phyloP scores from a whole-genome alignment of 2,329 filamentous ascomycete genomes.

The Chaetomium olivaceum region DNA sequence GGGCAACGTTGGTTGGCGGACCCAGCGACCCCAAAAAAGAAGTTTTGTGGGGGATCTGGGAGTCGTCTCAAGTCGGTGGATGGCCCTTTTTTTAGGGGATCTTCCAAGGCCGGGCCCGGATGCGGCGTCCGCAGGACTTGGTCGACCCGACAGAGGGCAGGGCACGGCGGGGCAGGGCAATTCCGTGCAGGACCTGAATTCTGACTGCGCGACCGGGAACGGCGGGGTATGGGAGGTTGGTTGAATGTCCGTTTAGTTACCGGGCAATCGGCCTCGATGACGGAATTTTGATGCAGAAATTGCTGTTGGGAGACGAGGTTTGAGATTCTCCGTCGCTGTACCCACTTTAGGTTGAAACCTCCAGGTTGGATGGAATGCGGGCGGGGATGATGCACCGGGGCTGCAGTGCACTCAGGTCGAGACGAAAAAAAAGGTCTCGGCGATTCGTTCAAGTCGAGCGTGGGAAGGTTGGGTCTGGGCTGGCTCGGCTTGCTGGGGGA shows the following conservation, averaged over 20 bases:
- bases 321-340: neutral
- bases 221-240: neutral
- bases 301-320: conserved; percentile 1
- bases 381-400: neutral
- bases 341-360: neutral
- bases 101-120: neutral
- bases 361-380: neutral
- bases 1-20: conserved; percentile 19
- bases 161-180: neutral
- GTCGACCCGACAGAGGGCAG: neutral
- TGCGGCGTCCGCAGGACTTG: conserved; percentile 9
- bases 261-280: neutral
- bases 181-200: neutral
- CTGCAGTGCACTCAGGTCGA: neutral
- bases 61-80: conserved; percentile 8
- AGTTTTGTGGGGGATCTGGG: conserved; percentile 28
- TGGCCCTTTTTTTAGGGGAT: conserved; percentile 7
- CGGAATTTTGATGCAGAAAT: neutral
- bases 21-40: conserved; percentile 26
- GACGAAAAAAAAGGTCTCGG: neutral
- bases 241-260: neutral
- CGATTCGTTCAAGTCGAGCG: neutral
- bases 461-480: neutral
- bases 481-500: neutral
- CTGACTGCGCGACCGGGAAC: neutral